Evolutionary conservation across 2,329 filamentous ascomycete species (phyloP).

Genomic region (Paramyrothecium roridum): DNA sequence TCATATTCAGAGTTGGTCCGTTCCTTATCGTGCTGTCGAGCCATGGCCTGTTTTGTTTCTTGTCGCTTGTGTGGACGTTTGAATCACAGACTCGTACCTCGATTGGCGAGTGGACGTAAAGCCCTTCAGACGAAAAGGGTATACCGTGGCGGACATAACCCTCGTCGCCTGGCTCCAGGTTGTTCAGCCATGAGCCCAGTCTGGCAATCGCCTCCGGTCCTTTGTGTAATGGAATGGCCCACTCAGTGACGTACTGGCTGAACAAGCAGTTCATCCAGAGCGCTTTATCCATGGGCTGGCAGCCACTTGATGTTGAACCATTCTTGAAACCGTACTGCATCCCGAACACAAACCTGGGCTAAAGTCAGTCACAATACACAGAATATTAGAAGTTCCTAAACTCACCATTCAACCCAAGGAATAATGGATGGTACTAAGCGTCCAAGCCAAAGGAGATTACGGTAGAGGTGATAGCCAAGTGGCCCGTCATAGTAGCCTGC

Average conservation of each 20-base stretch:
- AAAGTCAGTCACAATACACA: neutral
- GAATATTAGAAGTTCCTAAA: neutral
- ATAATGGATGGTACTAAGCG: neutral
- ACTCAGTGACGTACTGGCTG: neutral
- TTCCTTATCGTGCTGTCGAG: neutral
- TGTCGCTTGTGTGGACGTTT: neutral
- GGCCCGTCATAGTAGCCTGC: neutral
- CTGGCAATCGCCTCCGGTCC: neutral
- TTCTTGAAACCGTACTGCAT: neutral
- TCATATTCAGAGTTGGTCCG: neutral
- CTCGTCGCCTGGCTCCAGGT: neutral
- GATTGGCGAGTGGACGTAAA: neutral
- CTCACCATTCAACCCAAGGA: neutral
- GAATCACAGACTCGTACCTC: neutral
- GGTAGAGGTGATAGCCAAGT: neutral
- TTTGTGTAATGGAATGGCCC: neutral
- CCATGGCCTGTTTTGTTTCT: neutral
- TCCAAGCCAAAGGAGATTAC: neutral
- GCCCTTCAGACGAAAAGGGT: neutral
- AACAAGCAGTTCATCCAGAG: slow-evolving; percentile 1
- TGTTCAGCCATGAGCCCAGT: neutral
- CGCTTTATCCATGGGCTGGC: neutral
- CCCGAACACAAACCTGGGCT: neutral
- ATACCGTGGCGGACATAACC: neutral
- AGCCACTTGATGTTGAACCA: neutral